Conservation (phyloP, 768 basidiomycete species). For the Solioccasus polychromus region DNA sequence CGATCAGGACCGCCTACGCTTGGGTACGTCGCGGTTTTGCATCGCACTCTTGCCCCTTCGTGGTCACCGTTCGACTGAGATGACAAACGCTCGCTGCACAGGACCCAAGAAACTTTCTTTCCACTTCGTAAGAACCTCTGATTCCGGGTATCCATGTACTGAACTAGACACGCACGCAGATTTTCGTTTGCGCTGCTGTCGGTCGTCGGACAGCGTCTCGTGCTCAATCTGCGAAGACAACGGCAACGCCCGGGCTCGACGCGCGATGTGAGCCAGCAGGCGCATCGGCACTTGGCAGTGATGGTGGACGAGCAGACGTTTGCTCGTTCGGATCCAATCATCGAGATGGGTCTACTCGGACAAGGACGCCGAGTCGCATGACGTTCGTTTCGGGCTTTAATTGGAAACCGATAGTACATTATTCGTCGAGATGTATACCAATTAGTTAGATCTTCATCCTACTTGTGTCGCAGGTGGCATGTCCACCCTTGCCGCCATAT, state of each 20-base stretch:
- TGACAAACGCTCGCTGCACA: too few relatives aligned
- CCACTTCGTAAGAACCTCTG: too few relatives aligned
- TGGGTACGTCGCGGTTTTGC: neutral
- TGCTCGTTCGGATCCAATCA: neutral
- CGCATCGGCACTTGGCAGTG: slow-evolving; percentile 11
- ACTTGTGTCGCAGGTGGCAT: neutral
- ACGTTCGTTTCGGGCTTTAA: too few relatives aligned
- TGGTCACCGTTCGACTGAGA: too few relatives aligned
- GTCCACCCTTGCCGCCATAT: neutral
- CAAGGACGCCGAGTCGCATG: too few relatives aligned
- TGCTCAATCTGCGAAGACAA: slow-evolving; percentile 18
- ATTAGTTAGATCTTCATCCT: neutral
- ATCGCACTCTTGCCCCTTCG: neutral
- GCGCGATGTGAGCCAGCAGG: slow-evolving; percentile 10
- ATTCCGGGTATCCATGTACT: neutral
- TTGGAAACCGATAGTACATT: too few relatives aligned
- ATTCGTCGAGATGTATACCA: too few relatives aligned
- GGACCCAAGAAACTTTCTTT: slow-evolving; percentile 18
- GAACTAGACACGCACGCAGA: neutral
- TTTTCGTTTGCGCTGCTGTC: slow-evolving; percentile 8
- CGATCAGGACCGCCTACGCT: slow-evolving; percentile 7
- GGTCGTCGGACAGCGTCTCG: slow-evolving; percentile 23
- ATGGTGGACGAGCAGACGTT: neutral
- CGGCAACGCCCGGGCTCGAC: slow-evolving; percentile 2
- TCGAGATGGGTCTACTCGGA: neutral